phyloP scores from a whole-genome alignment of 1,139 yeast genomes.

The Debaryomyces sp. region DNA sequence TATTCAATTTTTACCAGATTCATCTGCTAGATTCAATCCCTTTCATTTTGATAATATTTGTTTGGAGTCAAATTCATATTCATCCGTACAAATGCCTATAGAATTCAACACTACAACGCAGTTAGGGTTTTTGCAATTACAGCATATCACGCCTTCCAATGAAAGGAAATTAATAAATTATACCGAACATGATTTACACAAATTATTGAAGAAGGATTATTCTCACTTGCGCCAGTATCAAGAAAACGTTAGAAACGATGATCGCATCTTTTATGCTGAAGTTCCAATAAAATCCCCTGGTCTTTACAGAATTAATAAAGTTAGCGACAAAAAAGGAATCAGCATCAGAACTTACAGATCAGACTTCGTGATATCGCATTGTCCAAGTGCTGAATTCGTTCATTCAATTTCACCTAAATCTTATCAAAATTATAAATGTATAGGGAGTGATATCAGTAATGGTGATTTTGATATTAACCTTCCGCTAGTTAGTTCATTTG shows the following conservation, averaged over 20 bases:
- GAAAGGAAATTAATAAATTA: conserved; percentile 52
- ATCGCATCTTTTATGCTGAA: conserved; percentile 49
- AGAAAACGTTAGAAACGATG: conserved; percentile 27
- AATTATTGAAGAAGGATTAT: conserved; percentile 45
- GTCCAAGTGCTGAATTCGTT: conserved; percentile 70
- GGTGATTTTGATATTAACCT: background rate
- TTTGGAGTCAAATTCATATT: conserved; percentile 37
- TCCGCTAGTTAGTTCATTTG: conserved; percentile 59
- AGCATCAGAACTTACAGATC: conserved; percentile 66
- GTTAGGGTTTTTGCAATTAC: conserved; percentile 67
- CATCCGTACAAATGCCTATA: conserved; percentile 59
- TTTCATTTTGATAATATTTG: conserved; percentile 62
- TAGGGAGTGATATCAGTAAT: conserved; percentile 30
- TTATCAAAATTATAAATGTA: conserved; percentile 54
- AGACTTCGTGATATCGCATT: conserved; percentile 66
- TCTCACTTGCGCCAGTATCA: conserved; percentile 31
- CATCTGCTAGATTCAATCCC: conserved; percentile 84
- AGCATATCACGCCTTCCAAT: conserved; percentile 60
- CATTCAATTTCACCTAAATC: conserved; percentile 30
- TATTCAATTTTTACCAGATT: conserved; percentile 87
- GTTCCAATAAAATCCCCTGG: conserved; percentile 73
- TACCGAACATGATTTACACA: conserved; percentile 57
- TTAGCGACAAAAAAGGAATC: conserved; percentile 64
- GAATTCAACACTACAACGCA: conserved; percentile 80
- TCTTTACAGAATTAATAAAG: conserved; percentile 64